Evolutionary conservation across 768 basidiomycete species (phyloP), one percentile per base, ranked within the genome.

Genomic region (Mycena sanguinolenta): DNA sequence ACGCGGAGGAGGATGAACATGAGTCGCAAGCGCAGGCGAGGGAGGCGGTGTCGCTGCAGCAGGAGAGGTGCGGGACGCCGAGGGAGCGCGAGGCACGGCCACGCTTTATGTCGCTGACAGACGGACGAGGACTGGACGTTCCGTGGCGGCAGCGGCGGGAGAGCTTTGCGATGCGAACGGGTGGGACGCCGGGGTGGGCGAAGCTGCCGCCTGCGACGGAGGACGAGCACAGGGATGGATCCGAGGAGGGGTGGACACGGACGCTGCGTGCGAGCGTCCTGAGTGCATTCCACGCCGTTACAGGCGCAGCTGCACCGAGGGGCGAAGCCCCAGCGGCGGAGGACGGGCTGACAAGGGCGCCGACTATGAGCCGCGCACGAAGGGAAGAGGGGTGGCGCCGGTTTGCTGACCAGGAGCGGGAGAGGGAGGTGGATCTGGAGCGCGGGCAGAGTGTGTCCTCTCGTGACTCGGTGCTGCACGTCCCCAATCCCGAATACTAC

Each of bases 271-370:
- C 69, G 52, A 70, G 69, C 34, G 68, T 70, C 13, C 39, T 67
- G 23, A 44, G 55, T 4, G 69, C 69, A 23, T 39, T 70, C 1
- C 50, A 64, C 5, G 69, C 65, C 9, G 69, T 73, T 12, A 64
- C 72, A n/a, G 68, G 72, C 53, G 9, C 21, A 21, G n/a, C 23
- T 2, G 1, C 30, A 14, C 44, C 54, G 36, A 34, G 32, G 32
- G 32, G 10, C 32, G 6, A 34, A 16, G 7, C 28, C 16, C 2
- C 19, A 10, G 19, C 12, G 53, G 46, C 5, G 42, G 65, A 64
- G 10, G 72, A 73, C 58, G 52, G 62, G 61, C 69, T 73, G 50
- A 73, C 72, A 46, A 61, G 23, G 34, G 62, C 57, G 44, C 72
- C 72, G 52, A 70, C 49, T 17, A 70, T 57, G 65, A 27, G n/a